phyloP scores from a whole-genome alignment of 495 filamentous ascomycete genomes.

The Cercophora newfieldiana region DNA sequence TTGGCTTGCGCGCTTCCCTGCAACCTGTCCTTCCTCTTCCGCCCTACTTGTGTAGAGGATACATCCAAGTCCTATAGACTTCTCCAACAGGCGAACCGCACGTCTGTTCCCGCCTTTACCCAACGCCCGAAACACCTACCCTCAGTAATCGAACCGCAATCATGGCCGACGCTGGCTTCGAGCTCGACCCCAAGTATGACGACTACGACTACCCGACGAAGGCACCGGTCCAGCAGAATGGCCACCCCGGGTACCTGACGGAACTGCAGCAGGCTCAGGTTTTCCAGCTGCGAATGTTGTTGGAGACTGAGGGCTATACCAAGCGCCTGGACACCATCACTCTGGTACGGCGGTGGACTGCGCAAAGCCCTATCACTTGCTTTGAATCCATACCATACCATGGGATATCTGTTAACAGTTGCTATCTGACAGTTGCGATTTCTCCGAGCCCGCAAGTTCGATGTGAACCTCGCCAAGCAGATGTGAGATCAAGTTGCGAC shows the following conservation, averaged over 20 bases:
- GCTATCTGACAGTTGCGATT: slow-evolving; percentile 67
- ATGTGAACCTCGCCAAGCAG: slow-evolving; percentile 76
- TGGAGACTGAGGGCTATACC: slow-evolving; percentile 81
- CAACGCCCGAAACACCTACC: not conserved
- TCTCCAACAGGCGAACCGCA: not conserved
- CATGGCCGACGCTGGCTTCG: slow-evolving; percentile 41
- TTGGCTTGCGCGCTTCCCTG: not conserved
- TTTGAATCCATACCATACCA: not conserved
- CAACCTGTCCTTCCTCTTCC: not conserved
- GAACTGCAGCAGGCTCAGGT: slow-evolving; percentile 88
- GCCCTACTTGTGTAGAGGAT: too few species aligned
- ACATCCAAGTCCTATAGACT: not conserved
- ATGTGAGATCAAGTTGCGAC: slow-evolving; percentile 60
- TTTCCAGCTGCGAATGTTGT: slow-evolving; percentile 74
- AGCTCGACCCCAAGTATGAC: slow-evolving; percentile 88
- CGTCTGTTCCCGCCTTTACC: not conserved
- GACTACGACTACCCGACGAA: slow-evolving; percentile 90
- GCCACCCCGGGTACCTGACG: slow-evolving; percentile 89
- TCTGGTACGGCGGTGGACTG: slow-evolving; percentile 55
- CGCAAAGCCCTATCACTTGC: not conserved
- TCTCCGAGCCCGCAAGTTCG: slow-evolving; percentile 91
- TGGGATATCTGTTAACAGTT: not conserved
- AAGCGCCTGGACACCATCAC: slow-evolving; percentile 89
- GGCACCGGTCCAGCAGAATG: slow-evolving; percentile 63
- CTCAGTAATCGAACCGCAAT: slow-evolving; percentile 20